Evolutionary conservation across 2,329 filamentous ascomycete genomes (phyloP), one percentile per base, ranked within the genome.

Genomic region (Chaetomiaceae sp.): DNA sequence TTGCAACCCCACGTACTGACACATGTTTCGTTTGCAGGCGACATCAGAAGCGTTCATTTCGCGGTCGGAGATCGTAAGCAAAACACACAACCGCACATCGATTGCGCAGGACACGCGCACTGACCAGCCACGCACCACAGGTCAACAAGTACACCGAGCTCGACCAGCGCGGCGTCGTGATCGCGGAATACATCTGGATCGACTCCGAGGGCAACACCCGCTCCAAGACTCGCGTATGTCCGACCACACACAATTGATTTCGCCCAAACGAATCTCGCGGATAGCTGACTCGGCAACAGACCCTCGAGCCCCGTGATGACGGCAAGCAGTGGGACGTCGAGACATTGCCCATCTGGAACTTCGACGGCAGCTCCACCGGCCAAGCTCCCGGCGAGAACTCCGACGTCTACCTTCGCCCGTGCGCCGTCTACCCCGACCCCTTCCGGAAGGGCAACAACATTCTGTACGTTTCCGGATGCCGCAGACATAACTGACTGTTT

Each of bases 101-200:
- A 25, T 17, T 6, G 12, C 29, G n/a, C 20, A 4, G 19, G 23
- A 15, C 23, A 17, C 29, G 8, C 22, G 12, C 4, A 38, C 23
- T 49, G 6, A 45, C 38, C 14, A 29, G 9, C 20, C 38, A 48
- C 11, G 38, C 11, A 72, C 9, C n/a, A 4, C 29, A 95, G 90
- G 84, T 96, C 72, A 78, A 87, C 73, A 96, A 96, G 76, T 97
- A 92, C 81, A 84, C 94, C 76, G 79, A 80, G 68, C 88, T 97
- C 67, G 86, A 91, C 72, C 92, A 97, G 79, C 89, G 87, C 73
- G 91, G 91, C 72, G 78, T 77, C 65, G 80, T 95, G 70, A 94
- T 96, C 75, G 92, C 91, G 69, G 92, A 96, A 78, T 96, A 96
- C 77, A 85, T 96, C 80, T 96, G 92, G 92, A 87, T 96, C 71